Base-by-base conservation (phyloP, 2,329 filamentous ascomycete species). In the Verticillium klebahnii region DNA sequence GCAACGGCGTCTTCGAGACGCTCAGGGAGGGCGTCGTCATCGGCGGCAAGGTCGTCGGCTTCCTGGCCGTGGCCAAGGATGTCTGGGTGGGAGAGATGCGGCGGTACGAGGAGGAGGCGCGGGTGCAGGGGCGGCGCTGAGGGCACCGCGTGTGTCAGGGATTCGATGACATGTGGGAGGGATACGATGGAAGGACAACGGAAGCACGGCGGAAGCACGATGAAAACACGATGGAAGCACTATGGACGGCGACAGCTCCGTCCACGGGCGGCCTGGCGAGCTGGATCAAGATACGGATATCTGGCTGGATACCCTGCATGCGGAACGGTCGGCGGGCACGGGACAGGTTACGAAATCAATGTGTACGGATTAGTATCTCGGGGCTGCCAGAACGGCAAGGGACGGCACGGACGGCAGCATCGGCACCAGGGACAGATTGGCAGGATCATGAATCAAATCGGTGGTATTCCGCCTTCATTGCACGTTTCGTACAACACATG, bases 1-100 rank as follows among this genome's bases (percentile, higher is more conserved):
- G 88, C 70, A 79, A 91, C 2, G 88, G 92, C 0, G 72, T 89
- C 17, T 85, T 86, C 66, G 85, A 85, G 62, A 88, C 88, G 65
- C 76, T 84, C 15, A 79, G 81, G 63, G 91, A 95, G 74, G 69
- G 78, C 14, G 74, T 77, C 19, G 75, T 78, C 1, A 63, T 83
- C 36, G 77, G 71, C 11, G 69, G 75, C 61, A 79, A 77, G 68
- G 54, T 82, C n/a, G 69, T 73, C 29, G 80, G 78, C 7, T 84
- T 83, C 68, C 74, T 76, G 54, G 71, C 76, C 15, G 77, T 82
- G 58, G 73, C 85, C 60, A 82, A 76, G 71, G 78, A 82, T 62
- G 78, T 86, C 50, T 88, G 85, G 82, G 70, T 81, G 67, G 72
- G 74, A 61, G 85, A 88, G 73, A 88, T 87, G 70, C 75, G 80